These are phyloP conservation scores for Tubosaeta sp. DNA, from an alignment of 768 basidiomycete species.

Conservation along the genomic window DNA sequence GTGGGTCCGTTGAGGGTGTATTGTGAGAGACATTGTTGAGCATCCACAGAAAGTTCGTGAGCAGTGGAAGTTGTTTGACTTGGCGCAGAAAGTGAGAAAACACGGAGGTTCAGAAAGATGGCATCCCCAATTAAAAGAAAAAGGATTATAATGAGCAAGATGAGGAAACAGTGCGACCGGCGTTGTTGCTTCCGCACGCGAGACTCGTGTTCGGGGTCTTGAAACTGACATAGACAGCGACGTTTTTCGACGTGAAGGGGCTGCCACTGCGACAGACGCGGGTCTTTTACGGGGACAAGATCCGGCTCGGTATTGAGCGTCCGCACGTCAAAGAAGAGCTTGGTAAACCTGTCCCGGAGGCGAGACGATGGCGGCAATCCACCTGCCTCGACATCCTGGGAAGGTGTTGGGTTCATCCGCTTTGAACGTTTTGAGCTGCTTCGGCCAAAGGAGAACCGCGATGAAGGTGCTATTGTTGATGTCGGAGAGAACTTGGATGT, in stretches of 20 bases:
- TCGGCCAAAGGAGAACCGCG: constrained; percentile 24
- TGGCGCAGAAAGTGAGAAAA: constrained; percentile 20
- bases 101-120: constrained; percentile 35
- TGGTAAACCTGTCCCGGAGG: constrained; percentile 34
- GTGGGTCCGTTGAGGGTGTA: constrained; percentile 43
- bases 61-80: constrained; percentile 24
- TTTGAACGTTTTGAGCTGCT: constrained; percentile 12
- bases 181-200: constrained; percentile 26
- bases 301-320: constrained; percentile 26
- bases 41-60: constrained; percentile 33
- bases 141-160: constrained; percentile 36
- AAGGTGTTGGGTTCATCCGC: neutral
- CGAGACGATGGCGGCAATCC: constrained; percentile 15
- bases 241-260: constrained; percentile 39
- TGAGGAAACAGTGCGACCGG: constrained; percentile 30
- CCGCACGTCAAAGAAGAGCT: constrained; percentile 35
- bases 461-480: constrained; percentile 32
- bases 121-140: constrained; percentile 41
- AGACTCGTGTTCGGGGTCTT: constrained; percentile 17
- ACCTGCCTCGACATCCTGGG: constrained; percentile 27
- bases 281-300: constrained; percentile 22
- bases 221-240: constrained; percentile 20
- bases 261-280: constrained; percentile 31
- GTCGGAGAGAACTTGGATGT: constrained; percentile 43
- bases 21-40: constrained; percentile 43